These are phyloP conservation scores for Tulasnella calospora DNA, from an alignment of 768 basidiomycete species.

Conservation along the genomic window DNA sequence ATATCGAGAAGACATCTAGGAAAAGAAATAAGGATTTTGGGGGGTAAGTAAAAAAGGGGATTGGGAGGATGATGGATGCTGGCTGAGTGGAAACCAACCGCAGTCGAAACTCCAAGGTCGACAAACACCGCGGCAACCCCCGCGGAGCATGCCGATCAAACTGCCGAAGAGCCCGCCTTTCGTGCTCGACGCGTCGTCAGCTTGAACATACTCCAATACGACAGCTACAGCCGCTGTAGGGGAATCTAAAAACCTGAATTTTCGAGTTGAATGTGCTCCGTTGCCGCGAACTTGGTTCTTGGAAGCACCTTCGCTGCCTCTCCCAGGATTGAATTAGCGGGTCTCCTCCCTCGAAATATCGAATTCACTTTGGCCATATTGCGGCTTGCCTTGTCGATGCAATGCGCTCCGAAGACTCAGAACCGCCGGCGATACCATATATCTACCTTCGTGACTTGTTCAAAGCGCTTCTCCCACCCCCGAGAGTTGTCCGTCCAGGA, in stretches of 20 bases:
- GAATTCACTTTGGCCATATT: no score
- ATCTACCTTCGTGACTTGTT: neutral
- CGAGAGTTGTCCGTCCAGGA: neutral
- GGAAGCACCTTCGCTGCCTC: no score
- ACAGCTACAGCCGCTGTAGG: no score
- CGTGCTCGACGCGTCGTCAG: neutral
- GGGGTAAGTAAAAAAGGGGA: neutral
- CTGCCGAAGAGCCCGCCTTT: neutral
- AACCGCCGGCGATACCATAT: no score
- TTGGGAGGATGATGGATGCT: neutral
- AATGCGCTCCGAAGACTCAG: no score
- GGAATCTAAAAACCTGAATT: no score
- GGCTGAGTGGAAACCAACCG: neutral
- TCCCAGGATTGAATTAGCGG: no score
- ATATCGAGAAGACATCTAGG: conserved; percentile 25
- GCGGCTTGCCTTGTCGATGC: no score
- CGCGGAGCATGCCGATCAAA: neutral
- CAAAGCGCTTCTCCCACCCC: neutral
- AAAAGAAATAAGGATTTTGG: neutral
- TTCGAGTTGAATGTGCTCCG: no score
- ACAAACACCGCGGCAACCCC: neutral
- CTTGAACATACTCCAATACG: neutral
- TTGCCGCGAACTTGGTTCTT: no score
- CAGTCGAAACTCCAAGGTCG: neutral
- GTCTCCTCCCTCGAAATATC: no score